phyloP scores from a whole-genome alignment of 2,329 filamentous ascomycete species.

The Apiospora kogelbergensis region DNA sequence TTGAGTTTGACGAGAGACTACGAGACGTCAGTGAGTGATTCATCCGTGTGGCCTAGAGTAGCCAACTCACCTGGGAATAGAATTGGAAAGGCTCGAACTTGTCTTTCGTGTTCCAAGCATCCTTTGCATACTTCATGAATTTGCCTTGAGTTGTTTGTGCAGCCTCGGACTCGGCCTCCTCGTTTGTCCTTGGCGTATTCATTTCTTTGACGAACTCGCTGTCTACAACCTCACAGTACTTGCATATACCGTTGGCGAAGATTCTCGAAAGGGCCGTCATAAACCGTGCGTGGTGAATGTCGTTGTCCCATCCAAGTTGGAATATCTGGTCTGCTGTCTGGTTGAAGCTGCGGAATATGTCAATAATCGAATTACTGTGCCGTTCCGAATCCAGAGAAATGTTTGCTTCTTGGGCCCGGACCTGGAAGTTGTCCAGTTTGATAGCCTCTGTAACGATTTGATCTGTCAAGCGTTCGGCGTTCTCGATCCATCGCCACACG shows the following conservation, averaged over 20 bases:
- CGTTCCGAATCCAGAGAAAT: constrained; percentile 75
- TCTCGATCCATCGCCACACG: constrained; percentile 91
- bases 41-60: constrained; percentile 17
- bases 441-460: constrained; percentile 88
- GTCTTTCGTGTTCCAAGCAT: constrained; percentile 88
- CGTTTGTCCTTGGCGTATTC: constrained; percentile 86
- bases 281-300: constrained; percentile 91
- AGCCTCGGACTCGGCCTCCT: constrained; percentile 66
- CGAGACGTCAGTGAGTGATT: not conserved
- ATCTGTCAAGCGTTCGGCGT: constrained; percentile 76
- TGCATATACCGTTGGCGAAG: constrained; percentile 77
- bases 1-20: constrained; percentile 97
- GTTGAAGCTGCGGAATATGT: constrained; percentile 92
- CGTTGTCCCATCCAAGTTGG: constrained; percentile 87
- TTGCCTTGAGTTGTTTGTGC: constrained; percentile 85
- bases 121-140: constrained; percentile 89
- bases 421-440: constrained; percentile 83
- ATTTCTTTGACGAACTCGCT: constrained; percentile 85
- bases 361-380: constrained; percentile 90
- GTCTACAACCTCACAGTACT: constrained; percentile 91
- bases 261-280: constrained; percentile 91
- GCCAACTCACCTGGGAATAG: constrained; percentile 72
- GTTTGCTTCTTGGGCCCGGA: constrained; percentile 64
- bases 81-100: constrained; percentile 97
- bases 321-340: constrained; percentile 87